These are phyloP conservation scores for Lactarius akahatsu DNA, from an alignment of 768 basidiomycete genomes.

Conservation along the genomic window DNA sequence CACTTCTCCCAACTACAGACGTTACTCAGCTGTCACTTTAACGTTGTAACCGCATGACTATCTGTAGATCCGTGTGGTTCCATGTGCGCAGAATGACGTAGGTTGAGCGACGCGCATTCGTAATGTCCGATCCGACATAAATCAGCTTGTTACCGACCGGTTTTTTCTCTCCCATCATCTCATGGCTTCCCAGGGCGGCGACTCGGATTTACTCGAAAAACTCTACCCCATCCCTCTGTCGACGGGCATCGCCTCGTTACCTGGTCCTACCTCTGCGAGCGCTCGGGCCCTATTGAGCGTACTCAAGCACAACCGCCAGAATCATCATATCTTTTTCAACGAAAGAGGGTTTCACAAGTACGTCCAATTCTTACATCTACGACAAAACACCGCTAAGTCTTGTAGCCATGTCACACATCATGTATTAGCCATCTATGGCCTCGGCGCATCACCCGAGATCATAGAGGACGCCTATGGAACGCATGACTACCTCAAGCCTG, in stretches of 20 bases:
- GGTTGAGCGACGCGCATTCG: background rate
- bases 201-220: conserved; percentile 8
- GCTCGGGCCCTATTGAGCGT: conserved; percentile 9
- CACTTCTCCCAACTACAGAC: no score
- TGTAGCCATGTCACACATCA: conserved; percentile 58
- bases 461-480: conserved; percentile 45
- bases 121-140: background rate
- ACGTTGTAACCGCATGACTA: background rate
- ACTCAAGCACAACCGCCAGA: conserved; percentile 51
- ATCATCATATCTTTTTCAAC: conserved; percentile 58
- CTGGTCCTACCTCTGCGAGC: conserved; percentile 17
- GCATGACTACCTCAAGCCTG: conserved; percentile 43
- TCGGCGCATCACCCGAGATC: conserved; percentile 51
- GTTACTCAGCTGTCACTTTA: background rate
- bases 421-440: conserved; percentile 54
- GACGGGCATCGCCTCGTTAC: conserved; percentile 11
- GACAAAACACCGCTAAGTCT: background rate
- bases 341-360: conserved; percentile 38
- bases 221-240: conserved; percentile 21
- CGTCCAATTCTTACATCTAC: conserved; percentile 11
- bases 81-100: background rate
- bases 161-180: background rate
- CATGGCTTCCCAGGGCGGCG: conserved; percentile 9
- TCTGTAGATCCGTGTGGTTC: background rate
- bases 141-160: background rate